These are phyloP conservation scores for Auricularia cornea DNA, from an alignment of 768 basidiomycete genomes.

Conservation along the genomic window DNA sequence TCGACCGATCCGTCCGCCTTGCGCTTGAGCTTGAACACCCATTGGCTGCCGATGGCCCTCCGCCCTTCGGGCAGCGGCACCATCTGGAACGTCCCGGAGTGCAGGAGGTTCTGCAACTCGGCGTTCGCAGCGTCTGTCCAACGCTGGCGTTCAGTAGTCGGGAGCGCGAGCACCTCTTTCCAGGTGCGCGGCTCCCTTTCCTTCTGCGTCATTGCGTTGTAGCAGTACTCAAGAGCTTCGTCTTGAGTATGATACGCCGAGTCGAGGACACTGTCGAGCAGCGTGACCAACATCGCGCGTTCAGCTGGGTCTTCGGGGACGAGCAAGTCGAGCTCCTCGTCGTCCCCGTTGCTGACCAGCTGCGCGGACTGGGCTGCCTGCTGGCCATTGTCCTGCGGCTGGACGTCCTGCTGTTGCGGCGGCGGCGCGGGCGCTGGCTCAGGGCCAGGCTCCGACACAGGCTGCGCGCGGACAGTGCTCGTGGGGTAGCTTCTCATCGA, in stretches of 20 bases:
- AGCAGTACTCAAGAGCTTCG: background rate
- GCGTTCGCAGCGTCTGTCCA: slow-evolving; percentile 20
- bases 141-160: background rate
- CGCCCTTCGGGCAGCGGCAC: slow-evolving; percentile 18
- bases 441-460: too few species aligned
- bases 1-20: slow-evolving; percentile 22
- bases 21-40: slow-evolving; percentile 27
- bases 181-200: too few species aligned
- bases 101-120: slow-evolving; percentile 16
- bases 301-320: background rate
- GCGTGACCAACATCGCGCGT: background rate
- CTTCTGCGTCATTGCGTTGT: too few species aligned
- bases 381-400: too few species aligned
- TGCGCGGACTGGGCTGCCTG: too few species aligned
- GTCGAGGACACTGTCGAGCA: background rate
- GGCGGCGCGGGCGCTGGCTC: too few species aligned
- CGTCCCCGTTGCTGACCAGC: too few species aligned
- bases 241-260: background rate
- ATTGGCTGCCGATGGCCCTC: slow-evolving; percentile 23
- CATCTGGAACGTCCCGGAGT: slow-evolving; percentile 21
- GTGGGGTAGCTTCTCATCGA: too few species aligned
- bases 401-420: too few species aligned
- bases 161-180: too few species aligned
- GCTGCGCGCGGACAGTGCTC: too few species aligned
- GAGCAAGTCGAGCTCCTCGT: background rate